Percentiles rank a stretch among this genome's conserved stretches.
These are phyloP conservation scores for Staphylotrichum longicolle DNA, from an alignment of 495 filamentous ascomycete genomes.

Conservation along the genomic window DNA sequence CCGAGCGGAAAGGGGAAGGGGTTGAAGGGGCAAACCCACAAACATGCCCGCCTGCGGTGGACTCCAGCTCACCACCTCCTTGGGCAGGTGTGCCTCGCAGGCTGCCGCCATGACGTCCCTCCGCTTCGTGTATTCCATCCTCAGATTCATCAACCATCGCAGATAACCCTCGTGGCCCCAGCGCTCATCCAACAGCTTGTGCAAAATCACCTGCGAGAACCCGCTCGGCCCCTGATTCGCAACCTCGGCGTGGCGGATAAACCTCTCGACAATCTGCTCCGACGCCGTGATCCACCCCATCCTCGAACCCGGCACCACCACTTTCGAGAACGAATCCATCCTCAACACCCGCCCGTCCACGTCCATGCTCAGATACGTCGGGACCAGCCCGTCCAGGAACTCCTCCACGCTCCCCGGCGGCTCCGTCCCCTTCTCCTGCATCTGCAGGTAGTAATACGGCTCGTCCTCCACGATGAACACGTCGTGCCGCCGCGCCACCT, in stretches of 20 bases:
- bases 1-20: slow-evolving; percentile 1
- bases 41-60: slow-evolving; percentile 95
- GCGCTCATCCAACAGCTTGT: slow-evolving; percentile 84
- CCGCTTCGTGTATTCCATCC: slow-evolving; percentile 77
- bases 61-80: slow-evolving; percentile 76
- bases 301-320: slow-evolving; percentile 72
- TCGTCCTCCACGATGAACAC: slow-evolving; percentile 91
- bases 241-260: slow-evolving; percentile 71
- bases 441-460: slow-evolving; percentile 96
- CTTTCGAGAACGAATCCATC: slow-evolving; percentile 81
- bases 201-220: slow-evolving; percentile 75
- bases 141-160: slow-evolving; percentile 81
- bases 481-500: slow-evolving; percentile 75
- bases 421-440: slow-evolving; percentile 69
- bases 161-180: slow-evolving; percentile 95
- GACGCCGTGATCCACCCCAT: slow-evolving; percentile 79
- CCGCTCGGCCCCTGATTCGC: slow-evolving; percentile 82
- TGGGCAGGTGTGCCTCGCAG: slow-evolving; percentile 76
- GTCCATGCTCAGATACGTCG: slow-evolving; percentile 65
- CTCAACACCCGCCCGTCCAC: slow-evolving; percentile 64
- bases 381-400: slow-evolving; percentile 53
- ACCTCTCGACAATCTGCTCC: slow-evolving; percentile 78
- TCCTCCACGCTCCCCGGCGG: slow-evolving; percentile 33
- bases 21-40: slow-evolving; percentile 51
- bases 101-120: slow-evolving; percentile 75